A percentile compares a stretch with the other conserved stretches of the same genome.
phyloP scores from a whole-genome alignment of 2,329 filamentous ascomycete species.

The Sclerotinia glacialis region DNA sequence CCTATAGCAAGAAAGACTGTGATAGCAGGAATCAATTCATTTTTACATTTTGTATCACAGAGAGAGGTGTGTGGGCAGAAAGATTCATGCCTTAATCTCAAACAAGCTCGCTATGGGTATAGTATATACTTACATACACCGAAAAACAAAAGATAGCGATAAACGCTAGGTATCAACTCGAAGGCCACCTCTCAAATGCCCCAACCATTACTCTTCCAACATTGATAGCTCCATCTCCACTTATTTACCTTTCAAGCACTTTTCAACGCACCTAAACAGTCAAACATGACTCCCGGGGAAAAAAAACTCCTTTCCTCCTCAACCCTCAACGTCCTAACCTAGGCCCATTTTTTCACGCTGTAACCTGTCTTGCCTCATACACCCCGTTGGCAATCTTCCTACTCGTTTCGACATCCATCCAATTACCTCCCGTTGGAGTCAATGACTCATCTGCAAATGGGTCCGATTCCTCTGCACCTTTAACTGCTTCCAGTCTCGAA shows the following conservation, averaged over 20 bases:
- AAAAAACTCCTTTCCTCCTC: neutral
- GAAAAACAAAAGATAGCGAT: conserved; percentile 4
- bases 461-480: conserved; percentile 52
- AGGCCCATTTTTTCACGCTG: neutral
- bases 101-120: neutral
- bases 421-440: conserved; percentile 46
- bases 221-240: conserved; percentile 2
- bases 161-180: conserved; percentile 17
- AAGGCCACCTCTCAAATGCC: neutral
- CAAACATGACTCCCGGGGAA: neutral
- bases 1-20: neutral
- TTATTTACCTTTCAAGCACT: neutral
- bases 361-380: conserved; percentile 52
- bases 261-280: neutral
- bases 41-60: neutral
- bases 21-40: neutral
- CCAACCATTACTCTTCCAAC: conserved; percentile 15
- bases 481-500: conserved; percentile 51
- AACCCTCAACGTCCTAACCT: neutral
- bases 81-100: neutral
- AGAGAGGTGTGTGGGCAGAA: neutral
- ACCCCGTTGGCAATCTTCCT: conserved; percentile 72
- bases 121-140: conserved; percentile 1
- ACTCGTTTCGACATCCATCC: conserved; percentile 64
- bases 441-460: conserved; percentile 65